Evolutionary conservation across 805 yeast species (phyloP), one percentile per base, ranked within the genome.

Genomic region (Geotrichum ghanense): DNA sequence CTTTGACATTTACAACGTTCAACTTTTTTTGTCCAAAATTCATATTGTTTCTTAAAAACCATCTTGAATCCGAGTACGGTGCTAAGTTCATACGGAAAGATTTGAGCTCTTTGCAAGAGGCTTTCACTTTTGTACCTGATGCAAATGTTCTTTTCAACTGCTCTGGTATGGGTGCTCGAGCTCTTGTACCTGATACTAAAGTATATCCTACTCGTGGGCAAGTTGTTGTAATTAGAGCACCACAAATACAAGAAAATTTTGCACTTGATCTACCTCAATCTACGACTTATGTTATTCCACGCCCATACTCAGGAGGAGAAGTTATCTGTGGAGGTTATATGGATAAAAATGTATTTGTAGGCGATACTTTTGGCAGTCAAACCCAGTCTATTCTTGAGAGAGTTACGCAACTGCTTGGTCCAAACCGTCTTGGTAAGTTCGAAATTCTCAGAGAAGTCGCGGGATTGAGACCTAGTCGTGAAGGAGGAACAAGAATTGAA

Each of bases 191-290:
- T 19, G 95, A 85, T 56, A 50, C 65, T 6, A 64, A 66, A 1
- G 74, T 81, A 17, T 81, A 78, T 53, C 90, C 95, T 3, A 76
- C 84, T 0, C 68, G 95, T 49, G 95, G 95, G 3, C 94, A 84
- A 57, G 87, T 83, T 21, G 81, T 83, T 17, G 80, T 83, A 7
- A 70, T 83, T 21, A 73, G 70, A 50, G 87, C 87, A 0, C 87
- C 88, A 2, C 83, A 81, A 54, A 68, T 83, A 50, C 66, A 65
- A 25, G 78, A 76, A 54, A 83, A 81, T 59, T 68, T 65, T 48
- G 24, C 27, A 12, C 10, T 22, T 4, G 41, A 49, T 43, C 81
- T 81, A n/a, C 63, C 60, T 2, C 74, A 71, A 43, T 69, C 66
- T 49, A 77, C 83, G 3, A 81, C 87, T 0, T 83, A 83, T 54